phyloP scores from a whole-genome alignment of 1,284 basidiomycete species.

The Ustilago hordei region DNA sequence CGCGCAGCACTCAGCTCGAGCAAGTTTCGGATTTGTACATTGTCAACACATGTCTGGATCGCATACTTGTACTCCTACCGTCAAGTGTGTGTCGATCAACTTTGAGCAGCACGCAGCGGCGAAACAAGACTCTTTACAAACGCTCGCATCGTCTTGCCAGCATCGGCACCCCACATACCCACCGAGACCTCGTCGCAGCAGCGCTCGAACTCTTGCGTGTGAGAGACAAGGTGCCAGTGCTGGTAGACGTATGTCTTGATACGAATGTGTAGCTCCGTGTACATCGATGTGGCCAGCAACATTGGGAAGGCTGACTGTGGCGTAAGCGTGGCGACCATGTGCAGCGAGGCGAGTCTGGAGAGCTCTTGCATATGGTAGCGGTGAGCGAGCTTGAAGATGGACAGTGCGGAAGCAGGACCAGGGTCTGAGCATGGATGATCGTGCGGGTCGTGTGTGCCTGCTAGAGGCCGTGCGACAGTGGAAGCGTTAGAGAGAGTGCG shows the following conservation, averaged over 20 bases:
- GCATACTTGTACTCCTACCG: not conserved
- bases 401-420: constrained; percentile 73
- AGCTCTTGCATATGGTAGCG: constrained; percentile 80
- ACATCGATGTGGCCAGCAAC: constrained; percentile 73
- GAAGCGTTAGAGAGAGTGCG: constrained; percentile 20
- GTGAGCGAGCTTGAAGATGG: constrained; percentile 84
- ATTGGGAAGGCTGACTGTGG: constrained; percentile 79
- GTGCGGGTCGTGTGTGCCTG: constrained; percentile 75
- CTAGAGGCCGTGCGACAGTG: not conserved
- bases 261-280: constrained; percentile 55
- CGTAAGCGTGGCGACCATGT: constrained; percentile 80
- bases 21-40: not conserved
- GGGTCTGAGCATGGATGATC: constrained; percentile 77
- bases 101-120: constrained; percentile 23
- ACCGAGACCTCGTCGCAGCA: constrained; percentile 65
- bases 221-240: constrained; percentile 57
- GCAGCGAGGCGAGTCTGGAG: constrained; percentile 78
- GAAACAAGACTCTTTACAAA: constrained; percentile 49
- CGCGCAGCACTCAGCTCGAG: no score
- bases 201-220: constrained; percentile 60
- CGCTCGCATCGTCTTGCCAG: constrained; percentile 51
- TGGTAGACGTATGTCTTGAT: constrained; percentile 65
- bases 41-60: not conserved
- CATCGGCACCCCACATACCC: constrained; percentile 60
- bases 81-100: not conserved